A percentile compares a stretch with the other conserved stretches of the same genome.
phyloP scores from a whole-genome alignment of 2,329 filamentous ascomycete species.

The Myriosclerotinia duriaeana region DNA sequence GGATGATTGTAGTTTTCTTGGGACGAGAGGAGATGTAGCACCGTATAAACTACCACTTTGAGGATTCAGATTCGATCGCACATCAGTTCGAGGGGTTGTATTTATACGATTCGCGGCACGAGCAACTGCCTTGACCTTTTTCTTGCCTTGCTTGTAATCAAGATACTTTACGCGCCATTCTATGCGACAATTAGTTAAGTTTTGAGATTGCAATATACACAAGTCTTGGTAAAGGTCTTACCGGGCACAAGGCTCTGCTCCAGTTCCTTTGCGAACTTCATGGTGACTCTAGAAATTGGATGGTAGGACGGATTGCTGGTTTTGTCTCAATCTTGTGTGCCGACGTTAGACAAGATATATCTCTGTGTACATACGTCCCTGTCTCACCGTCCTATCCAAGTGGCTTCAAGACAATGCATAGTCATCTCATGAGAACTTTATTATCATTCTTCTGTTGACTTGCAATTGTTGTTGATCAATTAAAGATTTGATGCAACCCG shows the following conservation, averaged over 20 bases:
- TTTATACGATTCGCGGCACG: slow-evolving; percentile 67
- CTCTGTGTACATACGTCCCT: neutral
- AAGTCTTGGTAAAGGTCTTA: slow-evolving; percentile 38
- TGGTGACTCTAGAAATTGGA: slow-evolving; percentile 35
- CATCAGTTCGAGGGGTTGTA: slow-evolving; percentile 47
- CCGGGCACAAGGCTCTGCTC: slow-evolving; percentile 85
- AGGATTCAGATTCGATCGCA: slow-evolving; percentile 22
- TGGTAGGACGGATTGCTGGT: neutral
- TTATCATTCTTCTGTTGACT: neutral
- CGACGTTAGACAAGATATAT: slow-evolving; percentile 5
- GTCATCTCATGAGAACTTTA: neutral
- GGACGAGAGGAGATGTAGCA: slow-evolving; percentile 29
- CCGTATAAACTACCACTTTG: slow-evolving; percentile 33
- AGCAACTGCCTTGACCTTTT: slow-evolving; percentile 80
- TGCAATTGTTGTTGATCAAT: neutral
- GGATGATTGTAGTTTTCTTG: slow-evolving; percentile 13
- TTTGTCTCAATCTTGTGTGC: neutral
- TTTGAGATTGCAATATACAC: neutral
- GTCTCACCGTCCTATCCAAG: neutral
- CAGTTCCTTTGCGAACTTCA: slow-evolving; percentile 75
- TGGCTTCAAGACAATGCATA: neutral
- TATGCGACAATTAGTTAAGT: slow-evolving; percentile 38
- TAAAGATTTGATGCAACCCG: neutral
- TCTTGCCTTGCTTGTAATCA: slow-evolving; percentile 94
- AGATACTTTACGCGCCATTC: slow-evolving; percentile 94